Evolutionary conservation across 75 land plant species (phyloP), one percentile per base, ranked within the genome.

Genomic region (Pinus albicaulis): DNA sequence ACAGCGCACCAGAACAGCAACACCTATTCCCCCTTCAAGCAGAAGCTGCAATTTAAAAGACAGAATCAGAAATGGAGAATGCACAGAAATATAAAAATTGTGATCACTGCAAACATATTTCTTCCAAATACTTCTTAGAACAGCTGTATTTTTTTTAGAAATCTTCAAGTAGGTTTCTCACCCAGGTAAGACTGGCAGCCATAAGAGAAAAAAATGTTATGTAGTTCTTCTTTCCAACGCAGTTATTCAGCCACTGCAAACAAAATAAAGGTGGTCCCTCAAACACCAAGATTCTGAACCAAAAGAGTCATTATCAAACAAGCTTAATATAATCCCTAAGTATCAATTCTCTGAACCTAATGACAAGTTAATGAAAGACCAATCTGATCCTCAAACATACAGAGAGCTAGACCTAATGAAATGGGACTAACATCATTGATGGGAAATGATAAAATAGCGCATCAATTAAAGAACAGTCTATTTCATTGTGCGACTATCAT

Each of bases 151-250:
- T 8, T 15, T 3, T 24, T 61, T 48, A 48, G 24, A 25, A 61
- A 61, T 24, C 64, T 26, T 58, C 63, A 58, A 31, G 20, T 17
- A 26, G n/a, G 61, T 22, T 60, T 28, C 90, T 64, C 85, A 97
- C 99, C 99, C 94, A 88, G 15, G 82, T 26, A 53, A 97, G 92
- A 81, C 98, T 92, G 22, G 87, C 77, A 19, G 92, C 93, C 99
- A 97, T 97, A 15, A 97, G 86, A 60, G 79, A 77, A n/a, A 97
- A 80, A 83, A 94, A 97, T 14, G 98, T 92, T 20, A 82, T 73
- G 65, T 97, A 97, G 74, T 97, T 97, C 77, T 92, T 97, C 78
- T 87, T 90, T 57, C 99, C 99, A 75, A 95, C 92, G 76, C 98
- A 95, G 80, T 95, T 93, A 79, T 95, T 95, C 61, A 95, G 82